Base-by-base conservation (phyloP, 495 filamentous ascomycete species). In the Neurospora sp. region DNA sequence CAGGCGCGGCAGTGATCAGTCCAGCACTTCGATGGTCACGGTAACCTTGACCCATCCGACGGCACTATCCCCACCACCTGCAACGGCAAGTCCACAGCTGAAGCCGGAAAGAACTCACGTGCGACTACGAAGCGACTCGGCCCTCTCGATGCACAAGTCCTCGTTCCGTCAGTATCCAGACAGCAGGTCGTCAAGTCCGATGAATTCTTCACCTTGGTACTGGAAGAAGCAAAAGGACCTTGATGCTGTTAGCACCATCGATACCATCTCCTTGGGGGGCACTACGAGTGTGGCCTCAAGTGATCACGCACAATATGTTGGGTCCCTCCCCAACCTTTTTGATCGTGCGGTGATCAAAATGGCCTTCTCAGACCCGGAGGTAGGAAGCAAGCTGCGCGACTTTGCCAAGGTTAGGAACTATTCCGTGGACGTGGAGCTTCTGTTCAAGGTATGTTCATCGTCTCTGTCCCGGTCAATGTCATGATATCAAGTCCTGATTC, bases 381-480 rank as follows among this genome's bases (percentile, higher is more conserved):
- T 84, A 10, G 79, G 75, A 1, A 79, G 83, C 42, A 79, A 81
- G 68, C 74, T 88, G 3, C 78, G 80, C 27, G 79, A 78, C 42
- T 87, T 85, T 75, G 83, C 82, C 39, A 79, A 84, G 71, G 79
- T 77, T 35, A 80, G 80, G 22, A 77, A 82, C 44, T 82, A 78
- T 69, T 83, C 78, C 9, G 81, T 83, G 42, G 83, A 87, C 72
- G 76, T 87, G 74, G 83, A 86, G 69, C 87, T 87, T 71, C 72
- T 87, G 27, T 74, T 80, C 10, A 83, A 86, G 79, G 86, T 87
- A 12, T 70, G 76, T 70, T 9, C 39, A 53, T 31, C 69, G 4
- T 45, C 40, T 10, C 1, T 53, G 39, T 37, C 39, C 2, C 3
- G 27, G 5, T 14, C 5, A n/a, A 4, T 27, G 2, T 1, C 12